Evolutionary conservation across 345 rosid species (phyloP).

Genomic region (Bruguiera sexangula): DNA sequence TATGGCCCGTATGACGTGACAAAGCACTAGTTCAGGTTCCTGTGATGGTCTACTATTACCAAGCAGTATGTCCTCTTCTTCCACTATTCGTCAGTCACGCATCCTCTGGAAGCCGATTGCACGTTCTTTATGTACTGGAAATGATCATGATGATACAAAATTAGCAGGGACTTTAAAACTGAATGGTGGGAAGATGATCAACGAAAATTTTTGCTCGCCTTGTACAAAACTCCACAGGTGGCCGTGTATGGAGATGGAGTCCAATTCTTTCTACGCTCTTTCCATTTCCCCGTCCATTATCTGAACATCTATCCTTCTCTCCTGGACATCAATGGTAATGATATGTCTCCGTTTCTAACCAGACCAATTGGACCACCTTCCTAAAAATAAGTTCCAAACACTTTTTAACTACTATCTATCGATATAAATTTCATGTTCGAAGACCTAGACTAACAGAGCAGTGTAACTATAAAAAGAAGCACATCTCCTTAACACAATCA

Average conservation of each 20-base stretch:
- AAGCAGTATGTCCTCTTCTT: not conserved
- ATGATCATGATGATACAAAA: slow-evolving; percentile 7
- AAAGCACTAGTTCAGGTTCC: not conserved
- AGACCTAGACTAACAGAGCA: too few relatives aligned
- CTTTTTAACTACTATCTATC: not conserved
- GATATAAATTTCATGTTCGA: too few relatives aligned
- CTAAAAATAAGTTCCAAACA: slow-evolving; percentile 32
- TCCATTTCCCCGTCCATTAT: slow-evolving; percentile 57
- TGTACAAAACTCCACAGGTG: slow-evolving; percentile 64
- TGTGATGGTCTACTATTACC: not conserved
- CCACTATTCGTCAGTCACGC: slow-evolving; percentile 84
- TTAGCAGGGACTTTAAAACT: too few relatives aligned
- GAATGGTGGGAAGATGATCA: too few relatives aligned
- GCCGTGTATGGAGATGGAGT: slow-evolving; percentile 71
- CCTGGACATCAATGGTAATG: slow-evolving; percentile 66
- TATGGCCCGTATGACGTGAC: too few relatives aligned
- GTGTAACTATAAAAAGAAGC: too few relatives aligned
- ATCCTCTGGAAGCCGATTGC: slow-evolving; percentile 76
- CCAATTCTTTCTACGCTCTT: slow-evolving; percentile 67
- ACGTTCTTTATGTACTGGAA: slow-evolving; percentile 92
- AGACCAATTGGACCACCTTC: slow-evolving; percentile 98
- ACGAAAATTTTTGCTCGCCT: slow-evolving; percentile 39
- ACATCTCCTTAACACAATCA: too few relatives aligned
- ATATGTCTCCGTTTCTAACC: slow-evolving; percentile 65
- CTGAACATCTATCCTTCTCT: slow-evolving; percentile 69